Evolutionary conservation across 2,329 filamentous ascomycete genomes (phyloP).

Genomic region (Fulvia fulva): DNA sequence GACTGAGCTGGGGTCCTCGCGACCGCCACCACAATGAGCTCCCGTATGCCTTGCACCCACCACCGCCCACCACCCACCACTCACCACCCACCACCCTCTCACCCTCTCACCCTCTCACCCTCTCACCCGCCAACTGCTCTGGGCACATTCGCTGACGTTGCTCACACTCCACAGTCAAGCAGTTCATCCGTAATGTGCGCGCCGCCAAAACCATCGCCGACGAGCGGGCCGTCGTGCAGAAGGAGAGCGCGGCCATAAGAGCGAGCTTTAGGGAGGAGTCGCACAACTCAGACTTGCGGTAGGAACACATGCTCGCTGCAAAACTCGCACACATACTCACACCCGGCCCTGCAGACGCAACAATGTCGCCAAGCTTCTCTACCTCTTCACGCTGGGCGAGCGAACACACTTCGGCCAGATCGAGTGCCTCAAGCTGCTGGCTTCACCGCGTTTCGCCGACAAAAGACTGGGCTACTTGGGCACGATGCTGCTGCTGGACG

Average conservation of each 20-base stretch:
- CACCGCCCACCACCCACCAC: no score
- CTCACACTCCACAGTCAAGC: conserved; percentile 68
- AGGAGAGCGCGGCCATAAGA: conserved; percentile 95
- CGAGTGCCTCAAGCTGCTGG: conserved; percentile 95
- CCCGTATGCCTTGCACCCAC: no score
- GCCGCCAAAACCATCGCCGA: conserved; percentile 98
- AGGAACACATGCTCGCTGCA: conserved; percentile 30
- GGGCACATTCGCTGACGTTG: conserved; percentile 6
- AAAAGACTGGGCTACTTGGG: conserved; percentile 94
- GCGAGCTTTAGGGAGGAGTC: conserved; percentile 98
- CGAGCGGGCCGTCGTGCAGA: conserved; percentile 95
- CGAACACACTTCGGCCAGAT: conserved; percentile 98
- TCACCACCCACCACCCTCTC: no score
- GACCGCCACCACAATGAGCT: conserved; percentile 19
- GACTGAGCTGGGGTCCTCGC: conserved; percentile 16
- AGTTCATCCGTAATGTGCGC: conserved; percentile 98
- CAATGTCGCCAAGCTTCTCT: conserved; percentile 97
- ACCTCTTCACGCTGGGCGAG: conserved; percentile 96
- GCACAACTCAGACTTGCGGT: conserved; percentile 86
- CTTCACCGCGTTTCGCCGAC: conserved; percentile 94
- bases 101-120: no score
- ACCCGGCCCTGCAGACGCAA: conserved; percentile 64
- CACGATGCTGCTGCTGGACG: conserved; percentile 91
- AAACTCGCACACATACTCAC: background rate
- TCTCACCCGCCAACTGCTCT: no score